Base-by-base conservation (phyloP, 352 stramenopile genomes). In the Phytophthora fragariae region DNA sequence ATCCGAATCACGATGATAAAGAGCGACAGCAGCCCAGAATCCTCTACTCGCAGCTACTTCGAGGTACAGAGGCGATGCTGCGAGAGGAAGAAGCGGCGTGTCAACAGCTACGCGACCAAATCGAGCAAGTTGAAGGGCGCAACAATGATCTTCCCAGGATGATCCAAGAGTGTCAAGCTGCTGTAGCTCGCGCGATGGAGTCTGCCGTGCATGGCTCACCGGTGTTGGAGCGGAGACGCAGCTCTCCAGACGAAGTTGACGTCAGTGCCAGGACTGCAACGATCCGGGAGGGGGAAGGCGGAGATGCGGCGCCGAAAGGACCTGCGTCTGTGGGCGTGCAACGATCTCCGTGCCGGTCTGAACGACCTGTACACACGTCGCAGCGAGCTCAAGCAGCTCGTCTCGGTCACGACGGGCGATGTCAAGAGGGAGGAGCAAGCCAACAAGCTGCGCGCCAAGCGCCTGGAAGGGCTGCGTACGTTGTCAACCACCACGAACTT, bases 311-410 rank as follows among this genome's bases (percentile, higher is more conserved):
- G 79, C 1, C 80, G 86, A 9, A 81, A 75, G 27, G 78, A 85
- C 11, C 71, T 93, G 6, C 86, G 86, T 1, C 60, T 50, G 8
- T 92, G 82, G 80, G 86, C 83, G 11, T 92, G 85, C 41, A 78
- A 75, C 27, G 80, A 92, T 29, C 68, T 92, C 10, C 86, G 86
- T 3, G 41, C 54, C 2, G 63, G 65, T 21, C 72, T 93, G 50
- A 91, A 89, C 47, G 84, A 93, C 3, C 75, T 90, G 33, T 58
- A 77, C 47, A 89, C 80, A 15, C 81, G 72, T 9, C 73, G 80
- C 8, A 93, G 75, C 14, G 86, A 93, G 57, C 56, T 93, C 14
- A 91, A 90, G 68, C 90, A 90, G 33, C 70, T 82, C 19, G 86
- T 92, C 33, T 79, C 79, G 1, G 57, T 69, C 3, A 52, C 85